phyloP scores from a whole-genome alignment of 2,329 filamentous ascomycete genomes.

The Ophiostoma australiae region DNA sequence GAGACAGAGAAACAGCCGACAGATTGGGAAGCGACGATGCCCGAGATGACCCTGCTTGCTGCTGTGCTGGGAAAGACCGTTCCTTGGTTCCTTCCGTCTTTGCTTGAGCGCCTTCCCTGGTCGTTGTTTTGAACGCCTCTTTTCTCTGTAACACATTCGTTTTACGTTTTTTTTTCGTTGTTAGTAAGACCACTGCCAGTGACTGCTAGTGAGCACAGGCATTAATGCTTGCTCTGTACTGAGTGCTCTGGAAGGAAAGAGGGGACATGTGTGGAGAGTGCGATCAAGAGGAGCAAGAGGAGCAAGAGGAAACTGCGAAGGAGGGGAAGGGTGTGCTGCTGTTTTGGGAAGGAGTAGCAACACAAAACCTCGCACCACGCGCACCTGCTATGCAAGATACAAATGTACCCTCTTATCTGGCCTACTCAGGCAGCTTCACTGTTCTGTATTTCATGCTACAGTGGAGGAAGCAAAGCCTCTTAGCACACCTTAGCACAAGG shows the following conservation, averaged over 20 bases:
- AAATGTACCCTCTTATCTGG: too few relatives aligned
- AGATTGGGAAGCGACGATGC: constrained; percentile 14
- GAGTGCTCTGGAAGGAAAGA: constrained; percentile 13
- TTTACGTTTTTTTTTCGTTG: background rate
- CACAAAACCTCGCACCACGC: background rate
- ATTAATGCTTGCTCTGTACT: background rate
- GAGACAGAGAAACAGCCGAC: background rate
- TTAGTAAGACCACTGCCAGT: background rate
- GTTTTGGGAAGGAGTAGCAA: constrained; percentile 10
- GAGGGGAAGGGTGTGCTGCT: constrained; percentile 19
- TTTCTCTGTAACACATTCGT: constrained; percentile 15
- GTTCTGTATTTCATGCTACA: background rate
- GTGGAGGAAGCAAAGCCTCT: background rate
- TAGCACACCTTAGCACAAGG: background rate
- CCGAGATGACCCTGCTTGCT: background rate
- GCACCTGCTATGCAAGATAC: too few relatives aligned
- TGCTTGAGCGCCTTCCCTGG: background rate
- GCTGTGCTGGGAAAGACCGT: background rate
- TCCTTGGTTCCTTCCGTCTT: constrained; percentile 15
- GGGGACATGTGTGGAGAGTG: constrained; percentile 16
- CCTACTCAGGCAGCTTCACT: background rate
- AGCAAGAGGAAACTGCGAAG: constrained; percentile 17
- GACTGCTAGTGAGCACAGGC: background rate
- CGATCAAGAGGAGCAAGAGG: background rate
- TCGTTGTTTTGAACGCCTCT: background rate